Evolutionary conservation across 2,329 filamentous ascomycete genomes (phyloP), one percentile per base, ranked within the genome.

Genomic region (Acrocalymma vagum): DNA sequence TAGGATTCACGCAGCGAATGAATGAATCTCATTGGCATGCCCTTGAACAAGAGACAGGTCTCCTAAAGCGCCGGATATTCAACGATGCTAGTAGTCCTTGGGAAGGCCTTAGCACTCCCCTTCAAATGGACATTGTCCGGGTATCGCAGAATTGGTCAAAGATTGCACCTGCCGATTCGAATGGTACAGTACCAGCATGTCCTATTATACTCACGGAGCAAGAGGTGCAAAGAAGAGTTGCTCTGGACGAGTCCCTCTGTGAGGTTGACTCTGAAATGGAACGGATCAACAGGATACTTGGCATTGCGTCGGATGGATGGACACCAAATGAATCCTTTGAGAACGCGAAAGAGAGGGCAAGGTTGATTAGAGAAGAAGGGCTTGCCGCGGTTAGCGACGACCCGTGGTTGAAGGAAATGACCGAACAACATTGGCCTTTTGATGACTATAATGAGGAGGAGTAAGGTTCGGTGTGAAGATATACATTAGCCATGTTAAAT

Each of bases 251-350:
- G 13, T 45, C 48, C 13, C 44, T 49, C 18, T 42, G 48, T 20
- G 51, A 58, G 1, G 45, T 37, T 7, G 44, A 61, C 28, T 33
- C 29, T 3, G 42, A 62, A 7, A 34, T 59, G 41, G 48, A 61
- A 45, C 29, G 13, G 2, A 45, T 57, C 37, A 47, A 49, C 18
- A 43, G 40, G 20, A 3, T 51, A 21, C 43, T 60, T 49, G 58
- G 58, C 23, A 39, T 63, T n/a, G 43, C 47, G 24, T 42, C 38
- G 25, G 58, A 65, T 36, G 62, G 58, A n/a, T 66, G 54, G 62
- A 62, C 49, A 8, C 25, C 45, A 16, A 45, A 53, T 26, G 51
- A 63, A 28, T 13, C 14, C 8, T 64, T 60, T 42, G 52, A 62
- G 14, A 42, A 27, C 14, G 49, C 51, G 14, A 56, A 48, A 36